Conservation (phyloP, 2,329 filamentous ascomycete genomes). For the Xylaria hypoxylon region DNA sequence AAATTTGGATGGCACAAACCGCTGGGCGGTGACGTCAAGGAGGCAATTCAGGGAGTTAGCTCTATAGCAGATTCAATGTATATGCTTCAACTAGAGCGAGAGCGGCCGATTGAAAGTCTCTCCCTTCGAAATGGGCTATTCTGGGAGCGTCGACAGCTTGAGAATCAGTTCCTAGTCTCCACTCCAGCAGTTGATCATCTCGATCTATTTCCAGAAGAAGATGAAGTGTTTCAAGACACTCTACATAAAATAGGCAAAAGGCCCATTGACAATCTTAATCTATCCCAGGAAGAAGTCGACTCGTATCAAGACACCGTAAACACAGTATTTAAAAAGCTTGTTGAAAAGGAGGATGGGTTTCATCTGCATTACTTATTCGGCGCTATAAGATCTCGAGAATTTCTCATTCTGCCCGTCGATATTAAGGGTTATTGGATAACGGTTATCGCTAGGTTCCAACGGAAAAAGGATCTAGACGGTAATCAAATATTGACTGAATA, state of each 20-base stretch:
- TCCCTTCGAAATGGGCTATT: slow-evolving; percentile 43
- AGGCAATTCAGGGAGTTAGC: slow-evolving; percentile 25
- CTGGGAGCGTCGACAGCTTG: slow-evolving; percentile 45
- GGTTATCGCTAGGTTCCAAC: slow-evolving; percentile 17
- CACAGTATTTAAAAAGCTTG: too few relatives aligned
- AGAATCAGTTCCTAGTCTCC: slow-evolving; percentile 34
- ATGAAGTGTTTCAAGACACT: slow-evolving; percentile 16
- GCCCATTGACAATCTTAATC: too few relatives aligned
- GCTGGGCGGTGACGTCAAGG: slow-evolving; percentile 34
- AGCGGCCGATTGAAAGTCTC: slow-evolving; percentile 32
- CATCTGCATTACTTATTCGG: slow-evolving; percentile 43
- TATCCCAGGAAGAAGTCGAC: too few relatives aligned
- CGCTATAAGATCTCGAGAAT: slow-evolving; percentile 40
- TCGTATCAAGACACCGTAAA: too few relatives aligned
- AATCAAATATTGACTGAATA: neutral
- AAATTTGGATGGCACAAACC: slow-evolving; percentile 45
- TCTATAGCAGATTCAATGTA: slow-evolving; percentile 40
- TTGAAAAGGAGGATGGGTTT: neutral
- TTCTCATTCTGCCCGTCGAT: slow-evolving; percentile 41
- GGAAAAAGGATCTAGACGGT: neutral
- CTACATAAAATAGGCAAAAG: slow-evolving; percentile 28
- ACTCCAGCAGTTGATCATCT: slow-evolving; percentile 42
- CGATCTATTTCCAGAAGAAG: slow-evolving; percentile 38
- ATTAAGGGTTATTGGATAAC: slow-evolving; percentile 42
- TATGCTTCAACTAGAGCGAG: slow-evolving; percentile 40